Evolutionary conservation across 768 basidiomycete species (phyloP), one percentile per base, ranked within the genome.

Genomic region (Podaxis sp.): DNA sequence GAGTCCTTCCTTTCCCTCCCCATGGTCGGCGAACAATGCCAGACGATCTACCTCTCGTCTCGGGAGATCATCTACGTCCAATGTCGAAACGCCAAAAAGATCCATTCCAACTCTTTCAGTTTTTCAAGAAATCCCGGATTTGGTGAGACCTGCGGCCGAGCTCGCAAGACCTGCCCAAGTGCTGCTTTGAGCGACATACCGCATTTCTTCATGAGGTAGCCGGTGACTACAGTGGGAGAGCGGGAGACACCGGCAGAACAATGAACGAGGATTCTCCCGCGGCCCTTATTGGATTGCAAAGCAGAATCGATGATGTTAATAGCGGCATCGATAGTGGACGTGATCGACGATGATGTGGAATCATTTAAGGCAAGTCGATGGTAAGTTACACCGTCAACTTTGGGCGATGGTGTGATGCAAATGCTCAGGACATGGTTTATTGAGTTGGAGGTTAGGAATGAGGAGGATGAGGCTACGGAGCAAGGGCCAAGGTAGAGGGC

Each of bases 171-270:
- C 8, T 59, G 64, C 5, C 74, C 74, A 33, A 82, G 65, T 1
- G 81, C 80, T 5, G 58, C 71, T 48, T 71, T 76, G 56, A 81
- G 69, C 15, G 74, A 51, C 78, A 81, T 78, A 1, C 66, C 69
- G 11, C 63, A 66, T 49, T 64, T 54, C 51, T 71, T 73, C 76
- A 82, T 78, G 20, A 82, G 69, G 61, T 81, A 83, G 24, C 73
- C 79, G 1, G 71, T 68, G 53, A 81, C 72, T 44, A 82, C 63
- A 8, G 71, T 77, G 1, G 80, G 82, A 8, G 79, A 80, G n/a
- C 81, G 78, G 2, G 79, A 82, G 7, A 82, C 74, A 12, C 73
- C 81, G 1, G 79, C 81, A 1, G 72, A 73, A 66, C 81, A 82
- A 60, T 82, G 81, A 0, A 82, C 75, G 5, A 82, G 71, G 38